Evolutionary conservation across 495 filamentous ascomycete genomes (phyloP).

Genomic region (Aspergillus haitiensis): DNA sequence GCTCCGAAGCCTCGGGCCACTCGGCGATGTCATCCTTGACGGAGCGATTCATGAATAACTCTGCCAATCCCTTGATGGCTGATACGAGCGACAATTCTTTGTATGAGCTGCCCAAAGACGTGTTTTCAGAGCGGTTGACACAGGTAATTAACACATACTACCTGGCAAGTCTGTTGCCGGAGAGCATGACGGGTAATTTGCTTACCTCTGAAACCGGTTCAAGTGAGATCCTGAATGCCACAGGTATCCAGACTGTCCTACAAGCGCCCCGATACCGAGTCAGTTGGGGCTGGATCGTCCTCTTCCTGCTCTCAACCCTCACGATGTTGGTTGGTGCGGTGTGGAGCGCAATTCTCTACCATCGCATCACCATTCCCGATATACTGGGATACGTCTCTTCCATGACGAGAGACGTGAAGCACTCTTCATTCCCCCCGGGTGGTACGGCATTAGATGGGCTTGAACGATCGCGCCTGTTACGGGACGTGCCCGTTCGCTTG

Average conservation of each 20-base stretch:
- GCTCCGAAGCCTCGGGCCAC: not conserved
- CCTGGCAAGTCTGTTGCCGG: not conserved
- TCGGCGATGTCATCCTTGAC: not conserved
- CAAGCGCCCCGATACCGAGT: not conserved
- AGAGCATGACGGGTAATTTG: conserved; percentile 2
- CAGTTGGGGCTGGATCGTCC: not conserved
- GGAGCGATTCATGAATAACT: conserved; percentile 1
- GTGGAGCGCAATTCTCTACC: not conserved
- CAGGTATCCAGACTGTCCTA: not conserved
- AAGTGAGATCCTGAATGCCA: not conserved
- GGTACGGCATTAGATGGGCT: conserved; percentile 9
- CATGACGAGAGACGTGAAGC: not conserved
- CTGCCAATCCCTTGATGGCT: not conserved
- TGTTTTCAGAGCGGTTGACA: conserved; percentile 1
- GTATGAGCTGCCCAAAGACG: not conserved
- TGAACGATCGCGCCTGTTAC: conserved; percentile 4
- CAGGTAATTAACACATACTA: conserved; percentile 4
- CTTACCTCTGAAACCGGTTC: not conserved
- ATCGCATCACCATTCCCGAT: conserved; percentile 11
- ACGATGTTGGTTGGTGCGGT: not conserved
- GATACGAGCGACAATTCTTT: not conserved
- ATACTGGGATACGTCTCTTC: conserved; percentile 15
- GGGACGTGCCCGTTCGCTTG: conserved; percentile 1
- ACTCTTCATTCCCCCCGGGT: conserved; percentile 4
- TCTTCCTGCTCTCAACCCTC: not conserved